phyloP scores from a whole-genome alignment of 768 basidiomycete genomes.

The Boletus bicolor region DNA sequence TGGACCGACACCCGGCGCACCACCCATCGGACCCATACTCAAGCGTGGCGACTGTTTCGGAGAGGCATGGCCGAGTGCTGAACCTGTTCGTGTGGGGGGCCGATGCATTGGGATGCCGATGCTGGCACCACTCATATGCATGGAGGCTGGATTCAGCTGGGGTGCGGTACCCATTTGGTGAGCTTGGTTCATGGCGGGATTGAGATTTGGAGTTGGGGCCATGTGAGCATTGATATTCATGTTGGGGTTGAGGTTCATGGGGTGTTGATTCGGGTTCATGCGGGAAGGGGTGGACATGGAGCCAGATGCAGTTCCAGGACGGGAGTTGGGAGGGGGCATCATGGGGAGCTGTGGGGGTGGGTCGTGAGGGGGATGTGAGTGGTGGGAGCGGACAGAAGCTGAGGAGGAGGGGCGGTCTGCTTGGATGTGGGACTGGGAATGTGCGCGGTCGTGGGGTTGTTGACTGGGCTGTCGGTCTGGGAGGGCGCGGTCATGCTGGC shows the following conservation, averaged over 20 bases:
- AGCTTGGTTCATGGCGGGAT: slow-evolving; percentile 18
- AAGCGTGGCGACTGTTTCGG: slow-evolving; percentile 30
- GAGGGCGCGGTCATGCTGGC: slow-evolving; percentile 20
- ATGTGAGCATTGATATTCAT: slow-evolving; percentile 18
- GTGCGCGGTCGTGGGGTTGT: slow-evolving; percentile 22
- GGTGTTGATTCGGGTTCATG: slow-evolving; percentile 24
- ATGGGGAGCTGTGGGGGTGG: slow-evolving; percentile 5
- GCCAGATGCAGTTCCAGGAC: slow-evolving; percentile 28
- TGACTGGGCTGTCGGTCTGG: slow-evolving; percentile 22
- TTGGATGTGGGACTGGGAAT: slow-evolving; percentile 20
- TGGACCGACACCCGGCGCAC: neutral
- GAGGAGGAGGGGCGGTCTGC: slow-evolving; percentile 29
- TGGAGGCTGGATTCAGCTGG: slow-evolving; percentile 15
- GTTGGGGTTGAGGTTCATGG: slow-evolving; percentile 21
- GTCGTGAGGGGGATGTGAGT: slow-evolving; percentile 23
- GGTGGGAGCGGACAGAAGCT: slow-evolving; percentile 29
- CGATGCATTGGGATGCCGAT: slow-evolving; percentile 27
- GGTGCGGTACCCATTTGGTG: slow-evolving; percentile 19
- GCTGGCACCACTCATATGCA: slow-evolving; percentile 17
- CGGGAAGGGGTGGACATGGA: slow-evolving; percentile 12
- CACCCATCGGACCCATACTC: slow-evolving; percentile 16
- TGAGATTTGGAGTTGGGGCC: neutral
- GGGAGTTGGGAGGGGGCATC: slow-evolving; percentile 26
- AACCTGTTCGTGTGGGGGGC: slow-evolving; percentile 30
- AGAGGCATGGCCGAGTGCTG: slow-evolving; percentile 26